Percentiles rank a stretch among this genome's conserved stretches.
Evolutionary conservation across 1,284 basidiomycete genomes (phyloP).

Genomic region (Sporisorium reilianum): DNA sequence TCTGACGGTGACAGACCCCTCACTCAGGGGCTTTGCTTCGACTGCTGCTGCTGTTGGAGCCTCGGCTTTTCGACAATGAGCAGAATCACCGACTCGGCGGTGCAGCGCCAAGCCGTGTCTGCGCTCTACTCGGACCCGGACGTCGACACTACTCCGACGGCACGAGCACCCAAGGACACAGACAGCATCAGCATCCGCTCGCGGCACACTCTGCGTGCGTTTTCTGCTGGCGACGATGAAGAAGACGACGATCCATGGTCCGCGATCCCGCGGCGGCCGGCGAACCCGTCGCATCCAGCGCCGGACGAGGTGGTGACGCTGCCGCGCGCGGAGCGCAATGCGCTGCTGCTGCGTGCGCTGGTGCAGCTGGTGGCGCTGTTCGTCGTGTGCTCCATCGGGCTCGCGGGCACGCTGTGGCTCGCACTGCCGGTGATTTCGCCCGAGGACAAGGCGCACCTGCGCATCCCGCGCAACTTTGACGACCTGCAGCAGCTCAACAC

Average conservation of each 20-base stretch:
- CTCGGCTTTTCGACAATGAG: no score
- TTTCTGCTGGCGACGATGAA: slow-evolving; percentile 3
- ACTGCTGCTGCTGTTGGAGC: no score
- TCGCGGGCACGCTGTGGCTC: slow-evolving; percentile 54
- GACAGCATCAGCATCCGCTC: slow-evolving; percentile 40
- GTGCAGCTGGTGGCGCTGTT: slow-evolving; percentile 51
- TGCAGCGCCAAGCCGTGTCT: slow-evolving; percentile 2
- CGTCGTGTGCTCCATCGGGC: slow-evolving; percentile 44
- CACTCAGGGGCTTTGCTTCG: no score
- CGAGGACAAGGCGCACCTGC: slow-evolving; percentile 56
- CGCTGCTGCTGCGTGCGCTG: slow-evolving; percentile 47
- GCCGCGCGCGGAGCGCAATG: slow-evolving; percentile 24
- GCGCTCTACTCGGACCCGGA: slow-evolving; percentile 5
- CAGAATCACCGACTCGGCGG: slow-evolving; percentile 18
- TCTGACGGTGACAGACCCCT: no score
- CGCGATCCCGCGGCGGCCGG: slow-evolving; percentile 20
- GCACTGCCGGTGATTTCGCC: slow-evolving; percentile 54
- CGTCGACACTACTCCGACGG: not conserved
- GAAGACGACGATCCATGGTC: slow-evolving; percentile 41
- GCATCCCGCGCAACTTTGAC: slow-evolving; percentile 70
- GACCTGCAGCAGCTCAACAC: slow-evolving; percentile 69
- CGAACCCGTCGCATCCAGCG: not conserved
- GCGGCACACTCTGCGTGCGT: slow-evolving; percentile 42
- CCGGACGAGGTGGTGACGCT: not conserved
- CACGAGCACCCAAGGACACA: slow-evolving; percentile 7